Base-by-base conservation (phyloP, 2,329 filamentous ascomycete species). In the Neonectria coccinea region DNA sequence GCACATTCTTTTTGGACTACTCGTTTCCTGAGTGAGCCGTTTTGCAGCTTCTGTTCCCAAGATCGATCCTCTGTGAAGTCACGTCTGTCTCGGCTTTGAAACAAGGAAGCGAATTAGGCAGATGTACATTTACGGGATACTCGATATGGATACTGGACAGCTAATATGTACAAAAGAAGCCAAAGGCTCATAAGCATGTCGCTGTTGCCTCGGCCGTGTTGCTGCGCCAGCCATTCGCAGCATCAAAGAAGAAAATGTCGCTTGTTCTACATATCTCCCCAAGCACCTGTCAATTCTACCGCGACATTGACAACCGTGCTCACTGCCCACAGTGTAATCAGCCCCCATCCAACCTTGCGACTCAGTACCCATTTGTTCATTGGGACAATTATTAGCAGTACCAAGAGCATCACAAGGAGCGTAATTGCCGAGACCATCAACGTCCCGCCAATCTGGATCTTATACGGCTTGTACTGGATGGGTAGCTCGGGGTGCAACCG, bases 331-430 rank as follows among this genome's bases (percentile, higher is more conserved):
- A 98, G 79, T 10, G 82, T 85, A 72, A 99, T 91, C 72, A 98
- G 78, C 0, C 88, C 88, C 85, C 89, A 92, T 14, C 96, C 96
- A 71, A 99, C 93, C 78, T 85, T 90, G 57, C 90, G 86, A 75
- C 89, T 94, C 87, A 97, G 90, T 44, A 91, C 83, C 94, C 94
- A 97, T 68, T 89, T 88, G 79, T 96, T 97, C 81, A 91, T 76
- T 5, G 96, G 96, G 57, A 99, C 93, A 1, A 89, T 84, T 29
- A 97, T 85, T 66, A 99, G 82, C 69, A 99, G 80, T 3, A 91
- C 89, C 4, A 94, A 79, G 18, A 99, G 83, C 1, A 93, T 97
- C 29, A 94, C 75, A 22, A 99, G 82, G 68, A 99, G 82, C 2
- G 93, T 95, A n/a, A 92, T 85, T 1, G 93, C 92, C 56, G 91